Conservation (phyloP, 2,329 filamentous ascomycete species). For the Acrocalymma vagum region DNA sequence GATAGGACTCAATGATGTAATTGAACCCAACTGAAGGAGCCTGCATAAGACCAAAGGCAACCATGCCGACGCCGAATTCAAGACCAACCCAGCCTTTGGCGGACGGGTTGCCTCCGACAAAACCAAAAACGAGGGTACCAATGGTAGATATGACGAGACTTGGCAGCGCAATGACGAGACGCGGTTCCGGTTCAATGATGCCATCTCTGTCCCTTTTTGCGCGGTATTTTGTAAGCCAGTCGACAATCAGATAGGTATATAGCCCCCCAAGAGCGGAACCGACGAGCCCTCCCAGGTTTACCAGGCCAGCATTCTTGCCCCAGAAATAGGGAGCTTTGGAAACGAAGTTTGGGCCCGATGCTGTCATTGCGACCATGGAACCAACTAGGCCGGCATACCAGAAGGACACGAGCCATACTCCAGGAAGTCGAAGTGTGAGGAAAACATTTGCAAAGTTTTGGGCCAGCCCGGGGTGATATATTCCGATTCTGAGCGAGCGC, state of each 20-base stretch:
- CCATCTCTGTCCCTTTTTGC: slow-evolving; percentile 48
- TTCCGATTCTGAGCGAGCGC: slow-evolving; percentile 45
- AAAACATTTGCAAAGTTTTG: slow-evolving; percentile 48
- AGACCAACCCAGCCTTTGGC: slow-evolving; percentile 50
- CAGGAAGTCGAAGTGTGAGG: slow-evolving; percentile 48
- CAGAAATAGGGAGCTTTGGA: slow-evolving; percentile 52
- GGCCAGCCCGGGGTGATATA: slow-evolving; percentile 44
- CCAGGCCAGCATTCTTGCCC: slow-evolving; percentile 49
- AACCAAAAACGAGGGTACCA: slow-evolving; percentile 50
- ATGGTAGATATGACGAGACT: slow-evolving; percentile 46
- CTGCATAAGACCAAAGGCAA: slow-evolving; percentile 52
- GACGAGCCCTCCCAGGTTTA: slow-evolving; percentile 49
- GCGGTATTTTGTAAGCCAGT: slow-evolving; percentile 46
- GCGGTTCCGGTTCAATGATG: slow-evolving; percentile 50
- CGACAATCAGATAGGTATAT: slow-evolving; percentile 48
- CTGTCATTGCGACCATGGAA: slow-evolving; percentile 49
- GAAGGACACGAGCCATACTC: slow-evolving; percentile 51
- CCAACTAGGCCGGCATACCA: slow-evolving; percentile 55
- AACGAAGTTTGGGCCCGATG: slow-evolving; percentile 48
- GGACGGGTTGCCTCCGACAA: slow-evolving; percentile 48
- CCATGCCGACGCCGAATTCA: slow-evolving; percentile 49
- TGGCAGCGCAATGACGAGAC: slow-evolving; percentile 50
- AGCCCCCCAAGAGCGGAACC: slow-evolving; percentile 46
- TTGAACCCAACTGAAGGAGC: slow-evolving; percentile 54
- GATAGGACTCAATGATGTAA: slow-evolving; percentile 62